Conservation (phyloP, 139 green algal species). For the Chlamydomonas sphaeroides region DNA sequence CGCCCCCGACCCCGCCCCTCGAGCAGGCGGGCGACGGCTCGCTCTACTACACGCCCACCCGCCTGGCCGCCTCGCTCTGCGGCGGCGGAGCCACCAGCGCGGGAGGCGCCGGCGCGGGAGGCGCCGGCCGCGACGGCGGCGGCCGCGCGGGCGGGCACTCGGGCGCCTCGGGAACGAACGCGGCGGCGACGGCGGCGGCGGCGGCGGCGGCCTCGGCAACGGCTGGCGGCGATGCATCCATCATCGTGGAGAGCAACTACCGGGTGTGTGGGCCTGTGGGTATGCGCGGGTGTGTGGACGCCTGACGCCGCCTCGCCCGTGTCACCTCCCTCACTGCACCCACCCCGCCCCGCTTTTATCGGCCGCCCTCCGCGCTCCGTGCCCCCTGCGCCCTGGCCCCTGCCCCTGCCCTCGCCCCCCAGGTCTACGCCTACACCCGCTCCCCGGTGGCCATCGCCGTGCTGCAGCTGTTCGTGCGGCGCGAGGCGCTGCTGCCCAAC, state of each 20-base stretch:
- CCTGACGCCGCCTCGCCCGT: no score
- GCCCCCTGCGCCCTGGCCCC: no score
- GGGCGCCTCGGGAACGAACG: background rate
- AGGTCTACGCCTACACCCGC: constrained; percentile 90
- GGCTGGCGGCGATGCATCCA: constrained; percentile 37
- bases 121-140: background rate
- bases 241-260: constrained; percentile 88
- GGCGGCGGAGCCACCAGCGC: constrained; percentile 9
- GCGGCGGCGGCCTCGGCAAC: background rate
- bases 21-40: background rate
- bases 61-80: constrained; percentile 71
- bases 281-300: no score
- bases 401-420: constrained; percentile 3
- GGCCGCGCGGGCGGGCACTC: background rate
- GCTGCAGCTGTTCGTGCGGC: constrained; percentile 78
- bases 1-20: no score
- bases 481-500: constrained; percentile 89
- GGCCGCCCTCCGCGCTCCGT: no score
- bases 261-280: constrained; percentile 49
- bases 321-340: no score
- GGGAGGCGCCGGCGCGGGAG: background rate
- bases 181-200: background rate
- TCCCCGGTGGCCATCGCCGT: constrained; percentile 74
- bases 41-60: constrained; percentile 74
- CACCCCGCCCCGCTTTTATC: no score